Percentiles rank a stretch among this genome's conserved stretches.
These are phyloP conservation scores for Aspergillus quadricinctus DNA, from an alignment of 2,329 filamentous ascomycete species.

Conservation along the genomic window DNA sequence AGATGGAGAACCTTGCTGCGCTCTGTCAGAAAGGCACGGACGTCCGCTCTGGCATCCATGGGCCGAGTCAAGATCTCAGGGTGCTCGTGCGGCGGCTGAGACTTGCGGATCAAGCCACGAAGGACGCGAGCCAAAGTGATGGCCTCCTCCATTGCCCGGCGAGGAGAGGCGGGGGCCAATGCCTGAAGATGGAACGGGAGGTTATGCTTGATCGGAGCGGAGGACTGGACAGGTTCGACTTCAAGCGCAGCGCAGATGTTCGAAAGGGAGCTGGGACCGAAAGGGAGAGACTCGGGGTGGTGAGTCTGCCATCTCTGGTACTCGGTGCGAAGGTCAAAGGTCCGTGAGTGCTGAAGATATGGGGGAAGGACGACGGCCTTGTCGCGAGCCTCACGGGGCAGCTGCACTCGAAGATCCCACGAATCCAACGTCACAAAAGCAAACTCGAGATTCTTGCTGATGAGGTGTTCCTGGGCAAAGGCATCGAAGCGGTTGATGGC, in stretches of 20 bases:
- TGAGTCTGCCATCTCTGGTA: conserved; percentile 99
- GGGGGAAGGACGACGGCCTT: conserved; percentile 95
- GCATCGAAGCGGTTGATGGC: conserved; percentile 92
- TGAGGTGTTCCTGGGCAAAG: conserved; percentile 87
- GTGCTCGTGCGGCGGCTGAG: conserved; percentile 87
- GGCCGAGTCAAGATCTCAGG: conserved; percentile 91
- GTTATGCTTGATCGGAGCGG: conserved; percentile 97
- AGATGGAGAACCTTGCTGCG: conserved; percentile 97
- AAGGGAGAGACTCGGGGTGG: conserved; percentile 94
- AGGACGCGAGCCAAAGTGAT: conserved; percentile 91
- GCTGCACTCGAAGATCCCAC: conserved; percentile 96
- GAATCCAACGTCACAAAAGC: conserved; percentile 97
- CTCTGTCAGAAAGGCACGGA: conserved; percentile 91
- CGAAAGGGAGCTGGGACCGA: conserved; percentile 88
- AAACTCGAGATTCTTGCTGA: conserved; percentile 89
- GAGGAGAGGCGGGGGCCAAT: conserved; percentile 87
- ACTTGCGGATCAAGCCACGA: conserved; percentile 90
- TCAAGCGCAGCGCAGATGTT: conserved; percentile 98
- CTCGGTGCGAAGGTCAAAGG: conserved; percentile 93
- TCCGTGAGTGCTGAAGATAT: conserved; percentile 95
- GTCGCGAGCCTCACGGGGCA: conserved; percentile 94
- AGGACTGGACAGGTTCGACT: conserved; percentile 95
- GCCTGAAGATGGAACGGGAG: conserved; percentile 96
- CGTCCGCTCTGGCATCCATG: conserved; percentile 95
- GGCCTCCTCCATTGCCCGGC: conserved; percentile 95